Base-by-base conservation (phyloP, 306 rosid species). In the Trichosanthes cucumerina region DNA sequence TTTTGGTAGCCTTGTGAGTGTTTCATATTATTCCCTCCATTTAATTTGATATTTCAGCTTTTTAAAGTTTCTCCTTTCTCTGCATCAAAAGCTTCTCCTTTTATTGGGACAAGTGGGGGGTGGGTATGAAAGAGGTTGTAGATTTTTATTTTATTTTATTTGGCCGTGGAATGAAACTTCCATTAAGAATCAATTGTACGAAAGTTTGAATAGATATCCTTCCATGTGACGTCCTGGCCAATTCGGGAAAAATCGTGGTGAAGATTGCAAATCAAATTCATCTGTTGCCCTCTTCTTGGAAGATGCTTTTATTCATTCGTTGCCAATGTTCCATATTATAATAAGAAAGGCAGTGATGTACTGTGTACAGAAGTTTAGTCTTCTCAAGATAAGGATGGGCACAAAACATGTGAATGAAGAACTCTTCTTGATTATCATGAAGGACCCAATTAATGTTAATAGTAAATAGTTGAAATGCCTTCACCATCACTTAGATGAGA, bases 1-100 rank as follows among this genome's bases (percentile, higher is more conserved):
- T 74, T 96, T 96, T 78, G 99, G 99, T 81, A 96, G 98, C 83
- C 90, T 96, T 85, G 99, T 91, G 84, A 87, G 93, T 86, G 47
- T 13, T 84, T 72, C 71, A 63, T 73, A 72, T 71, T 72, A 72
- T 26, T 47, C 60, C 18, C 59, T 47, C 59, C 78, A 31, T 31
- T 69, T 28, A 72, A 28, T 31, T 73, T 73, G 60, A 73, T 28
- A 73, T 47, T 73, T 49, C 44, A 49, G 60, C 43, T 31, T 73
- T 44, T 49, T 49, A 16, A 31, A 73, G 38, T 73, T 50, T 26
- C 57, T 71, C 6, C 39, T 46, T 23, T 43, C 39, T 71, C 39
- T 71, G 58, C 58, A 71, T 46, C n/a, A 5, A 46, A 71, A 26
- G 77, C 76, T 33, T 69, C 54, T 28, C 18, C 4, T 69, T 69